Conservation (phyloP, 2,329 filamentous ascomycete species). For the Aspergillus pseudoviridinutans region DNA sequence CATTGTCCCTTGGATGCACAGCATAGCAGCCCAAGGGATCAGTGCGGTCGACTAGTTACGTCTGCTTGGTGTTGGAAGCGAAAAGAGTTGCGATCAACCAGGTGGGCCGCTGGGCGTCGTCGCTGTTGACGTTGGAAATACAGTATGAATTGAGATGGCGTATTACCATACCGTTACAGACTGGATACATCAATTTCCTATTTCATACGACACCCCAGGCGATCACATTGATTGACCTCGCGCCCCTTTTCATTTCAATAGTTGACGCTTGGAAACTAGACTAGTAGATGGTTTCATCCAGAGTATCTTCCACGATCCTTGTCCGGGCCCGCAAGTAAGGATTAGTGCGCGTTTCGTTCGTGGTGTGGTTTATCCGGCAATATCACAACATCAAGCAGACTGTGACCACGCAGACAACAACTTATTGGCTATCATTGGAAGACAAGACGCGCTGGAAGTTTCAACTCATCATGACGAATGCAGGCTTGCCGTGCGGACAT, state of each 20-base stretch:
- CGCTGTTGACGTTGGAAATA: background rate
- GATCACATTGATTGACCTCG: background rate
- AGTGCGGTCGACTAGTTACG: background rate
- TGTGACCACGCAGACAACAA: background rate
- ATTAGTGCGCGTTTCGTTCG: background rate
- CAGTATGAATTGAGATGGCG: background rate
- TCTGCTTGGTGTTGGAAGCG: background rate
- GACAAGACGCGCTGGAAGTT: constrained; percentile 13
- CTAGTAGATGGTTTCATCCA: background rate
- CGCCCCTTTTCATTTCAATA: background rate
- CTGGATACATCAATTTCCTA: background rate
- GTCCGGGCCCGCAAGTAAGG: background rate
- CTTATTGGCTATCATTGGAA: constrained; percentile 9
- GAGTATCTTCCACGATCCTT: background rate
- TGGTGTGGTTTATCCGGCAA: background rate
- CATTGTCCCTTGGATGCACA: background rate
- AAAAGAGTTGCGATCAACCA: background rate
- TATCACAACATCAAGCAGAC: background rate
- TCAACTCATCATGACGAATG: constrained; percentile 1
- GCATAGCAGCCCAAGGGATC: background rate
- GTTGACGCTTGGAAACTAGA: background rate
- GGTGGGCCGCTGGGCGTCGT: background rate
- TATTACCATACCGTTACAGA: background rate
- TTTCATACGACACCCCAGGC: background rate
- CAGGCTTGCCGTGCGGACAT: background rate